Conservation (phyloP, 225 moss, liverwort and hornwort genomes). For the Bryoerythrophyllum caledonicum region DNA sequence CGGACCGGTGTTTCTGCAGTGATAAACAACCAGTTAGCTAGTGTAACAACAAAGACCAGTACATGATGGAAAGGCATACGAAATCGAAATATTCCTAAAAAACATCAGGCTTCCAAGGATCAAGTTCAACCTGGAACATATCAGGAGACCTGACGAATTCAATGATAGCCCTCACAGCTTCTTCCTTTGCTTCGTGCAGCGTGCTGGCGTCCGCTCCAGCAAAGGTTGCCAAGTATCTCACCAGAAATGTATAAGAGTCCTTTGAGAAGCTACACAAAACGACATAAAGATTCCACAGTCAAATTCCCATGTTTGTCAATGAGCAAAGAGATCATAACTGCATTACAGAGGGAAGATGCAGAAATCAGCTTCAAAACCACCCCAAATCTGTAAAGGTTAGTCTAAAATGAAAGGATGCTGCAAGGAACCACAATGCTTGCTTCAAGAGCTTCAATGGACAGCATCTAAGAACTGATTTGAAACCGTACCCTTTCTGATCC, state of each 20-base stretch:
- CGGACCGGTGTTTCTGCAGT: conserved; percentile 54
- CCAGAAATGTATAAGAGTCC: conserved; percentile 76
- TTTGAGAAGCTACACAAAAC: conserved; percentile 30
- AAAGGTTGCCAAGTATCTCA: conserved; percentile 77
- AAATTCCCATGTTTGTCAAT: neutral
- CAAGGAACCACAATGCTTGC: conserved; percentile 48
- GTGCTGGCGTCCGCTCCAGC: conserved; percentile 76
- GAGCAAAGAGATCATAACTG: neutral
- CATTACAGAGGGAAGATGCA: neutral
- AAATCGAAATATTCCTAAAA: neutral
- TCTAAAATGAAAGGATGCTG: neutral
- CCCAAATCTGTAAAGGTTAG: neutral
- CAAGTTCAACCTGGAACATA: conserved; percentile 66
- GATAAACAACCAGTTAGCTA: conserved; percentile 18
- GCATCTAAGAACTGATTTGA: neutral
- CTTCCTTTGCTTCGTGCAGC: conserved; percentile 73
- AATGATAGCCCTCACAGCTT: conserved; percentile 76
- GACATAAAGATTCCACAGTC: neutral
- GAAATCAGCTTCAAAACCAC: neutral
- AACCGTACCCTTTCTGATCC: conserved; percentile 83
- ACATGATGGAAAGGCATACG: neutral
- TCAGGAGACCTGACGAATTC: conserved; percentile 88
- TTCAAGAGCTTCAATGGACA: conserved; percentile 17
- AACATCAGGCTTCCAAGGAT: neutral
- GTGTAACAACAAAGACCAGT: neutral